phyloP scores from a whole-genome alignment of 805 yeast species.

The Yarrowia deformans region DNA sequence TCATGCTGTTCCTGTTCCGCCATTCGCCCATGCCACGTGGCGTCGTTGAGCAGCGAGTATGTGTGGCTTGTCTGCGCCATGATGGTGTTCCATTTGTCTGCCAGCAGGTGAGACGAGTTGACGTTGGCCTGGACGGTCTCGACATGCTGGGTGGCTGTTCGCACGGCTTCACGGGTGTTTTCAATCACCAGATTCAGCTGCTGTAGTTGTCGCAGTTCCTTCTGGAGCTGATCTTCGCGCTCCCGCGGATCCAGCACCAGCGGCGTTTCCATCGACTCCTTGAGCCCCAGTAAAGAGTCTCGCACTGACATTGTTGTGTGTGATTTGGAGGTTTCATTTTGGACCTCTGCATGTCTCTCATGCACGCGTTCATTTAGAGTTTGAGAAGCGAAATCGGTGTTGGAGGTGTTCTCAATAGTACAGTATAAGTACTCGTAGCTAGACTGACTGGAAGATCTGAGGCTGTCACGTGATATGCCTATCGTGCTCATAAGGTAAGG shows the following conservation, averaged over 20 bases:
- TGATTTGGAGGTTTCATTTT: neutral
- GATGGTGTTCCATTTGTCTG: slow-evolving; percentile 32
- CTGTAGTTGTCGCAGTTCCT: slow-evolving; percentile 13
- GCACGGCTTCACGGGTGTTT: slow-evolving; percentile 5
- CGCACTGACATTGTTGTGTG: slow-evolving; percentile 16
- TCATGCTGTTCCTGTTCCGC: slow-evolving; percentile 24
- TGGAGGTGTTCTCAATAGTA: no score
- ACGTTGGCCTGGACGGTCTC: slow-evolving; percentile 28
- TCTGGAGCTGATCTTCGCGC: slow-evolving; percentile 23
- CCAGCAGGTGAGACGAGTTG: slow-evolving; percentile 27
- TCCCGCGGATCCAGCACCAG: slow-evolving; percentile 16
- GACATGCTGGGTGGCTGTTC: slow-evolving; percentile 16
- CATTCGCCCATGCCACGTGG: slow-evolving; percentile 37
- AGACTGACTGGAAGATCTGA: no score
- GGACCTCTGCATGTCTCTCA: neutral
- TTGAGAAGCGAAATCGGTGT: neutral
- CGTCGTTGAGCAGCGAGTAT: slow-evolving; percentile 17
- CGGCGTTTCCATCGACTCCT: slow-evolving; percentile 30
- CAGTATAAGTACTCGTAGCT: no score
- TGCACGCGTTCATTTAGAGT: slow-evolving; percentile 10
- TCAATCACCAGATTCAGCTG: slow-evolving; percentile 23
- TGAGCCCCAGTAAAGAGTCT: slow-evolving; percentile 19
- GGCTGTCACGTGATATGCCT: no score
- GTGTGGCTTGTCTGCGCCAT: slow-evolving; percentile 36
- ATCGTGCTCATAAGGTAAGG: no score